Base-by-base conservation (phyloP, 73 alveolate species). In the Tetrahymena borealis region DNA sequence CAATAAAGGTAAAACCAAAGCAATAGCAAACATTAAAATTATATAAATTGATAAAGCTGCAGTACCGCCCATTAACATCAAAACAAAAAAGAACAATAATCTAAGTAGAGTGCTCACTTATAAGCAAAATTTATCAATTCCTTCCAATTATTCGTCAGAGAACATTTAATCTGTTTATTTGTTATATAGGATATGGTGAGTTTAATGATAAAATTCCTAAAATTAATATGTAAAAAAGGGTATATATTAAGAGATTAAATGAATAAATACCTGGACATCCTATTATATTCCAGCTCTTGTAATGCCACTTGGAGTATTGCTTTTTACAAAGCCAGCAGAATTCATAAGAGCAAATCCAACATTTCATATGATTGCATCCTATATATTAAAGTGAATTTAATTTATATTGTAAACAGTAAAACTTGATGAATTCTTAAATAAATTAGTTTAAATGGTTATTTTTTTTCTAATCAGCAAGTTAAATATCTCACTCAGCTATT, bases 351-450 rank as follows among this genome's bases (percentile, higher is more conserved):
- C 99, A 98, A 33, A 91, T 78, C 20, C 95, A 36, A 91, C 99
- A 98, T 3, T 98, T 97, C 99, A 98, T 98, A 94, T 98, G 99
- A 91, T 97, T 97, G 78, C 99, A 98, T 1, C 99, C 99, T 60
- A 15, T 5, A 28, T 60, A 24, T 42, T n/a, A 60, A 60, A 60
- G 85, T 24, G 10, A 60, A 18, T n/a, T 7, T 18, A 7, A 20
- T 0, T 7, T 60, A 13, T 41, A 1, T 7, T 18, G 20, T 41
- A 41, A 41, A 41, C 16, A 35, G 20, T 13, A 60, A 60, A 13
- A 60, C 10, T 13, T 15, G 28, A 1, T 60, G n/a, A 24, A 12
- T 60, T 60, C 38, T 60, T 13, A 9, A 35, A 13, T n/a, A 6
- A 0, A 60, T 13, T 5, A 2, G 85, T 15, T 13, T 1, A 60